Evolutionary conservation across 768 basidiomycete genomes (phyloP).

Genomic region (Phaffia tasmanica): DNA sequence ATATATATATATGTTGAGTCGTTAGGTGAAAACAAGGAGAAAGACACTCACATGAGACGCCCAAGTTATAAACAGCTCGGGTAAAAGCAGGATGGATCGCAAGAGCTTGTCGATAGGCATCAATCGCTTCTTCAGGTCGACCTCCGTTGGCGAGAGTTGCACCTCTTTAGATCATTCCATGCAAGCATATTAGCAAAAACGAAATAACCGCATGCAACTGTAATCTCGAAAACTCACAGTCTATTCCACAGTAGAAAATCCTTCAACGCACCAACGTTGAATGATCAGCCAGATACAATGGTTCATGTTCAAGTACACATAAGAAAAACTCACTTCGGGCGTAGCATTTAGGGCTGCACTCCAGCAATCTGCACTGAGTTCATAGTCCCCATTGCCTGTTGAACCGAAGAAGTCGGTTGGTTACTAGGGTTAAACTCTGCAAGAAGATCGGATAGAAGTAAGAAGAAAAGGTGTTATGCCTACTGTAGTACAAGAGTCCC

Average conservation of each 20-base stretch:
- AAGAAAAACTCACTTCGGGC: constrained; percentile 50
- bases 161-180: constrained; percentile 41
- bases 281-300: not conserved
- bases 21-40: not conserved
- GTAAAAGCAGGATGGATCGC: constrained; percentile 89
- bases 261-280: constrained; percentile 35
- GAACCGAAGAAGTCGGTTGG: not conserved
- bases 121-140: constrained; percentile 77
- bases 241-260: constrained; percentile 96
- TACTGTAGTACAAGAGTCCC: constrained; percentile 80
- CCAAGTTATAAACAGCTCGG: constrained; percentile 93
- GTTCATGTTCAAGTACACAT: constrained; percentile 1
- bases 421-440: not conserved
- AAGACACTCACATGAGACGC: constrained; percentile 72
- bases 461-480: not conserved
- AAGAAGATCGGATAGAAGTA: not conserved
- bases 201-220: not conserved
- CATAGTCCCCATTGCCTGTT: constrained; percentile 59
- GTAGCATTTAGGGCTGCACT: constrained; percentile 67
- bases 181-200: not conserved
- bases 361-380: constrained; percentile 87
- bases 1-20: too few relatives aligned
- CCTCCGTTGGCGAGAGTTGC: constrained; percentile 89
- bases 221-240: constrained; percentile 36
- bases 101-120: constrained; percentile 71